Evolutionary conservation across 108 stramenopile genomes (phyloP).

Genomic region (Cyclotella choctawhatcheeana): DNA sequence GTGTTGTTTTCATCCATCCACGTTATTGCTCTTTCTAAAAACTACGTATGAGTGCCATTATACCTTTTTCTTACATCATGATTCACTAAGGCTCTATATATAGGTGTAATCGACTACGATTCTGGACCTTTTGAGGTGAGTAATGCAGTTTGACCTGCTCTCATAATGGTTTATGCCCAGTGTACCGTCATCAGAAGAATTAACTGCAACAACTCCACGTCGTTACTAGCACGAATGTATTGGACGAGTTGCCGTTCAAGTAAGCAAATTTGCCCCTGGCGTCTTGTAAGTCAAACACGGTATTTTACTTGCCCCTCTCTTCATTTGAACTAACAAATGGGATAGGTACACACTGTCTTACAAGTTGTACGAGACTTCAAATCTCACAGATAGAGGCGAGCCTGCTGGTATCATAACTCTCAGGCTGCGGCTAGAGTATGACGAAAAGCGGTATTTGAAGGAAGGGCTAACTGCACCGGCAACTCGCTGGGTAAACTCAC

Average conservation of each 20-base stretch:
- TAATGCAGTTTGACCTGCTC: too few relatives aligned
- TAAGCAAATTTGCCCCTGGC: slow-evolving; percentile 60
- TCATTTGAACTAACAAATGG: too few relatives aligned
- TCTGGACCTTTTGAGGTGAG: slow-evolving; percentile 45
- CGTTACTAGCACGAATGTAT: slow-evolving; percentile 73
- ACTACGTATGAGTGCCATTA: too few relatives aligned
- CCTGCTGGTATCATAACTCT: slow-evolving; percentile 67
- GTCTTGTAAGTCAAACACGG: too few relatives aligned
- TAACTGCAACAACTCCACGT: too few relatives aligned
- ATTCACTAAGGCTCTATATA: slow-evolving; percentile 54
- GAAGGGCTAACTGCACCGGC: slow-evolving; percentile 26
- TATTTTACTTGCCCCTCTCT: too few relatives aligned
- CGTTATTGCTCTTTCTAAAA: too few relatives aligned
- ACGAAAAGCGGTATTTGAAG: slow-evolving; percentile 58
- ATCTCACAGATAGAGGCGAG: slow-evolving; percentile 57
- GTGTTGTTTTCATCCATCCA: too few relatives aligned
- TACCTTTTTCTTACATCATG: too few relatives aligned
- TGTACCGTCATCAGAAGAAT: too few relatives aligned
- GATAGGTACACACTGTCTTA: slow-evolving; percentile 75
- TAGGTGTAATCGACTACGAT: slow-evolving; percentile 73
- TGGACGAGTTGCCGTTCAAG: slow-evolving; percentile 63
- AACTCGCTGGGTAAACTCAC: slow-evolving; percentile 55
- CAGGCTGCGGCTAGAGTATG: slow-evolving; percentile 60
- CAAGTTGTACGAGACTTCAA: slow-evolving; percentile 57
- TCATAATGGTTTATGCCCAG: too few relatives aligned